A percentile compares a stretch with the other conserved stretches of the same genome.
phyloP scores from a whole-genome alignment of 2,329 filamentous ascomycete species.

The Rachicladosporium sp. region DNA sequence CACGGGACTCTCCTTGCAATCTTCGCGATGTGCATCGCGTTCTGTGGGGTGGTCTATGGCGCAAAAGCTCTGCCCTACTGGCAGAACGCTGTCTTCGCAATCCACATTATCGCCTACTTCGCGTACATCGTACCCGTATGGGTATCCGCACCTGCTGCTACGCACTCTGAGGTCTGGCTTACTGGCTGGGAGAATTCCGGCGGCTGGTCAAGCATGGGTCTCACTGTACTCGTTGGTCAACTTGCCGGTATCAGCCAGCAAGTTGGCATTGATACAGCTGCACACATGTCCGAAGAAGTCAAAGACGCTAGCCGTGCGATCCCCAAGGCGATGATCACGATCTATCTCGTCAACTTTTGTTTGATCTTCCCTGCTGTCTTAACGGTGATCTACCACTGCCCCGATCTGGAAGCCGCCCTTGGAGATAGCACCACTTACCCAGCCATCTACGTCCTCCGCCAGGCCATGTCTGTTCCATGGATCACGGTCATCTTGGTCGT shows the following conservation, averaged over 20 bases:
- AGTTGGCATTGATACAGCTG: neutral
- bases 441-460: constrained; percentile 24
- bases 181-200: constrained; percentile 6
- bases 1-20: constrained; percentile 36
- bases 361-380: constrained; percentile 14
- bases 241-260: constrained; percentile 1
- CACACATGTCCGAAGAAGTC: constrained; percentile 12
- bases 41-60: constrained; percentile 27
- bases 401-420: constrained; percentile 19
- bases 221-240: constrained; percentile 6
- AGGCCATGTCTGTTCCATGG: constrained; percentile 8
- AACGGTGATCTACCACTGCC: constrained; percentile 23
- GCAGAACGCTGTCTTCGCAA: constrained; percentile 31
- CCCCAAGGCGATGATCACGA: constrained; percentile 10
- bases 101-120: constrained; percentile 11
- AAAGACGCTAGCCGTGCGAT: constrained; percentile 9
- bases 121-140: constrained; percentile 9
- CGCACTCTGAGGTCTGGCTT: constrained; percentile 12
- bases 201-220: constrained; percentile 8
- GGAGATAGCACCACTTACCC: constrained; percentile 22
- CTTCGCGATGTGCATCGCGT: constrained; percentile 22
- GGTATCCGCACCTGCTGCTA: constrained; percentile 5
- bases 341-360: constrained; percentile 9
- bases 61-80: neutral
- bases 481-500: constrained; percentile 6